phyloP scores from a whole-genome alignment of 768 basidiomycete species.

The Russula brevipes region DNA sequence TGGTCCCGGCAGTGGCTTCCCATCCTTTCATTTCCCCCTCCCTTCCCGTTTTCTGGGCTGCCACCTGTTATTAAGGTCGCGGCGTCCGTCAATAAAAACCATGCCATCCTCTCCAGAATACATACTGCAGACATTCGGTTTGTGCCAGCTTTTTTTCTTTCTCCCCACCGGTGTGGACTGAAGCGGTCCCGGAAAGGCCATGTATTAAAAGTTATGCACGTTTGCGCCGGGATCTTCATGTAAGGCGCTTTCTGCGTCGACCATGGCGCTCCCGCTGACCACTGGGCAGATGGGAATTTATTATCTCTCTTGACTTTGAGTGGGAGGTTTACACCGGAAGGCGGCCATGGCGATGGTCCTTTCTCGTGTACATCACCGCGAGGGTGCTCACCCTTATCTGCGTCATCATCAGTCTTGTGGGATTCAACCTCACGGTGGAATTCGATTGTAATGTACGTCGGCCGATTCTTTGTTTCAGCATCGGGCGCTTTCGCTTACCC shows the following conservation, averaged over 20 bases:
- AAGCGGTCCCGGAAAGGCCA: background rate
- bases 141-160: background rate
- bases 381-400: conserved; percentile 10
- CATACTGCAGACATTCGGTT: background rate
- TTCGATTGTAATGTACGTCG: conserved; percentile 16
- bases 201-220: conserved; percentile 12
- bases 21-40: background rate
- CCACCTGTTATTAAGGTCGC: too few relatives aligned
- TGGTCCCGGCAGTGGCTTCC: background rate
- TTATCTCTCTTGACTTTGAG: conserved; percentile 18
- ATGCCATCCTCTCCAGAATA: background rate
- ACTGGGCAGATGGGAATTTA: conserved; percentile 18
- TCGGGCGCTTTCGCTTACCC: background rate
- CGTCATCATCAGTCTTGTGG: conserved; percentile 13
- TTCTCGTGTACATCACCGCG: conserved; percentile 12
- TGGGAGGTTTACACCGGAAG: conserved; percentile 22
- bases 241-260: background rate
- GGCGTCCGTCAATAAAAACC: background rate
- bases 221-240: conserved; percentile 19
- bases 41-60: too few relatives aligned
- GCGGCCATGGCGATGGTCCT: conserved; percentile 24
- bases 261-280: background rate
- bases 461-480: background rate
- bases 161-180: background rate
- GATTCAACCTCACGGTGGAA: conserved; percentile 15